phyloP scores from a whole-genome alignment of 2,329 filamentous ascomycete species.

The Chaetothyriales sp. region DNA sequence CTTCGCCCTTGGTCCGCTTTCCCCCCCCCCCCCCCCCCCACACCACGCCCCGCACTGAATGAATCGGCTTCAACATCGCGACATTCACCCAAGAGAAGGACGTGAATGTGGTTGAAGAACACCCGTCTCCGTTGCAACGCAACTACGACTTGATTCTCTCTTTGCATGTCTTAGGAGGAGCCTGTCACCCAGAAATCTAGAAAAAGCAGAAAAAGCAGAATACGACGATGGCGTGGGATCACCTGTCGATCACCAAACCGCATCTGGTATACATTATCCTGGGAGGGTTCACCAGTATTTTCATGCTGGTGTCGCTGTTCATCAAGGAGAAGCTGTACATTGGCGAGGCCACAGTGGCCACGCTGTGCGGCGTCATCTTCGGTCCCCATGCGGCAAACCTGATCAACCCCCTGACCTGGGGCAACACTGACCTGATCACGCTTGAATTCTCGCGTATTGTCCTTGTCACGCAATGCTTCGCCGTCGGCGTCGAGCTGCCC shows the following conservation, averaged over 20 bases:
- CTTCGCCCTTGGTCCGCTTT: background rate
- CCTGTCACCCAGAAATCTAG: conserved; percentile 7
- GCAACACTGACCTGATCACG: conserved; percentile 52
- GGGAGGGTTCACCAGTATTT: conserved; percentile 90
- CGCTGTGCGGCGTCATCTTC: conserved; percentile 55
- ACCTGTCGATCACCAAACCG: conserved; percentile 62
- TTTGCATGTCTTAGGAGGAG: conserved; percentile 5
- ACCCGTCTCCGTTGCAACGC: background rate
- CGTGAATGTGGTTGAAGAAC: conserved; percentile 13
- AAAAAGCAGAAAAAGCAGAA: background rate
- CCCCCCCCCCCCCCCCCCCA: background rate
- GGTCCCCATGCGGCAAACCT: conserved; percentile 51
- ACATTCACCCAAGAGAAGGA: conserved; percentile 11
- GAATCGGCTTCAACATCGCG: conserved; percentile 8
- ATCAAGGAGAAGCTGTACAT: conserved; percentile 99
- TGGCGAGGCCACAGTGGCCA: conserved; percentile 88
- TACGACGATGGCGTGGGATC: conserved; percentile 35
- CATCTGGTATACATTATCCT: conserved; percentile 98
- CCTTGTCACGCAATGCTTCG: conserved; percentile 58
- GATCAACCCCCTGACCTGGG: conserved; percentile 47
- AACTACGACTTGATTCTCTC: background rate
- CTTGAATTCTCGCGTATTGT: conserved; percentile 58
- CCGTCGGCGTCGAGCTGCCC: conserved; percentile 56
- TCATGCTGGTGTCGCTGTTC: conserved; percentile 95
- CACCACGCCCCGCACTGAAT: conserved; percentile 13